Evolutionary conservation across 306 rosid genomes (phyloP).

Genomic region (Hippophae tibetana): DNA sequence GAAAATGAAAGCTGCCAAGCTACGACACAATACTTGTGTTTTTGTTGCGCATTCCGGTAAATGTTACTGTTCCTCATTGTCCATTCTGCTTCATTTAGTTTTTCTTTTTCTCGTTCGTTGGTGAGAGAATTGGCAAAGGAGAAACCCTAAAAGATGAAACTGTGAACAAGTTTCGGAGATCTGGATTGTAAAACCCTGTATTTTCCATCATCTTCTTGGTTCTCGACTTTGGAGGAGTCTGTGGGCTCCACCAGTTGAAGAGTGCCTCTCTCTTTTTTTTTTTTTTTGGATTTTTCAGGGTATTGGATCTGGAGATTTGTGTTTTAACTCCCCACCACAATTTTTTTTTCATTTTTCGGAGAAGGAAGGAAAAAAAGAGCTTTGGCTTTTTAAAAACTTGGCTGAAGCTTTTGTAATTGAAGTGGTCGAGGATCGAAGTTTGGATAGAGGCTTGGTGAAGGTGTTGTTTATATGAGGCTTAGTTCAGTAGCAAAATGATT

Average conservation of each 20-base stretch:
- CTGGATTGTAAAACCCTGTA: conserved; percentile 1
- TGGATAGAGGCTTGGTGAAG: conserved; percentile 26
- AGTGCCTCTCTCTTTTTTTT: background rate
- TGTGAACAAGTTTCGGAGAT: conserved; percentile 9
- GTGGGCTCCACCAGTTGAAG: conserved; percentile 7
- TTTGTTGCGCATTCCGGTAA: no score
- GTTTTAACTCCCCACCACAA: background rate
- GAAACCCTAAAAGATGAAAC: no score
- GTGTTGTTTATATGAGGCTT: conserved; percentile 42
- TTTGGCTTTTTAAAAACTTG: background rate
- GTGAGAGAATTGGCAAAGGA: no score
- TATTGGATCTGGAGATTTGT: conserved; percentile 16
- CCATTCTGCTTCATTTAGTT: no score
- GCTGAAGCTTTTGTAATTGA: background rate
- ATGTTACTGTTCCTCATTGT: no score
- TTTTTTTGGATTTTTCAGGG: background rate
- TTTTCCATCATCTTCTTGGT: background rate
- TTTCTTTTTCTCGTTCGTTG: no score
- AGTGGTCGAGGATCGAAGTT: conserved; percentile 11
- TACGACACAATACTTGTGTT: no score
- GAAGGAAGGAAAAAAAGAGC: background rate
- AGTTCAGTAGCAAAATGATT: conserved; percentile 58
- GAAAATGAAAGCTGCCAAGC: no score
- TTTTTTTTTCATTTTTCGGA: background rate
- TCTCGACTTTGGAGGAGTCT: background rate